phyloP scores from a whole-genome alignment of 169 alveolate genomes.

The Amoebophrya sp. region DNA sequence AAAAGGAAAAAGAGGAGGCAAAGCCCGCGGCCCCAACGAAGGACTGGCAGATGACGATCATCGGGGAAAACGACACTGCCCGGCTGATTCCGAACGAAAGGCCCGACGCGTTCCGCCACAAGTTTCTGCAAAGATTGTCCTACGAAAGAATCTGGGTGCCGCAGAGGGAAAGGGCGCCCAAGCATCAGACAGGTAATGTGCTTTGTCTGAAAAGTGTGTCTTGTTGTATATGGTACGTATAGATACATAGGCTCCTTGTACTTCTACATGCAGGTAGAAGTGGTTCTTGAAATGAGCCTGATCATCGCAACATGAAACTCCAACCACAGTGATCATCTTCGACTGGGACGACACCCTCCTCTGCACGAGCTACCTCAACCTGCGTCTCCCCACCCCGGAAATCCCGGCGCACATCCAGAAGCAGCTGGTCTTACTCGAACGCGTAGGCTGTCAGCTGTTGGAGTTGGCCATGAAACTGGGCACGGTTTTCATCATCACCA shows the following conservation, averaged over 20 bases:
- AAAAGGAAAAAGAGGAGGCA: too few relatives aligned
- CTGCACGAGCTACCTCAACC: conserved; percentile 73
- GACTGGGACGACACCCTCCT: conserved; percentile 94
- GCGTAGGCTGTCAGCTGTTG: conserved; percentile 51
- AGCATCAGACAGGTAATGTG: conserved; percentile 53
- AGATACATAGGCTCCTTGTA: too few relatives aligned
- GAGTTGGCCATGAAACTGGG: conserved; percentile 62
- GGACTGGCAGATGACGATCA: too few relatives aligned
- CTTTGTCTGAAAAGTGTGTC: background rate
- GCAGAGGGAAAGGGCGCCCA: conserved; percentile 48
- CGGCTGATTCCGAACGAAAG: too few relatives aligned
- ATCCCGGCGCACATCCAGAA: background rate
- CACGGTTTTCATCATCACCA: conserved; percentile 77
- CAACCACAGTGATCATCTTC: background rate
- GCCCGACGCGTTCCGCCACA: conserved; percentile 34
- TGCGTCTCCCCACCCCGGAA: conserved; percentile 27
- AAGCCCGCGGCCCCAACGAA: too few relatives aligned
- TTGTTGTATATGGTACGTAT: too few relatives aligned
- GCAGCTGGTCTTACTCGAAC: conserved; percentile 21
- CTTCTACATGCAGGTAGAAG: background rate
- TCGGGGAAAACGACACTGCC: too few relatives aligned
- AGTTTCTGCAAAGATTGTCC: conserved; percentile 32
- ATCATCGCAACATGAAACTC: too few relatives aligned
- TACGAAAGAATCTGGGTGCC: conserved; percentile 52
- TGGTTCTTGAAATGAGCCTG: background rate